Conservation (phyloP, 805 yeast genomes). For the Yarrowia keelungensis region DNA sequence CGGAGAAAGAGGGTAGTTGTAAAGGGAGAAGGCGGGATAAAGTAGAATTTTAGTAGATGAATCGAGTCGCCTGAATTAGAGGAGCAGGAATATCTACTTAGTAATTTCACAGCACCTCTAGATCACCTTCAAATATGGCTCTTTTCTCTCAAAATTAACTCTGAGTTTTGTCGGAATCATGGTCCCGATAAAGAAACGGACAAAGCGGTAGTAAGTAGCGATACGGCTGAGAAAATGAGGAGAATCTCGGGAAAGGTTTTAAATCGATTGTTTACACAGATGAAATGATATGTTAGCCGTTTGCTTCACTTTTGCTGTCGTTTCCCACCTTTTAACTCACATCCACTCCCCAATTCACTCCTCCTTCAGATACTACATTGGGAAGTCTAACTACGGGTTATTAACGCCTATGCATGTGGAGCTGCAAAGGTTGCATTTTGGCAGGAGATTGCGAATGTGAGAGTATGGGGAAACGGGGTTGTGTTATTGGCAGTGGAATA, state of each 20-base stretch:
- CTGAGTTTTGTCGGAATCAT: conserved; percentile 8
- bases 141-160: not conserved
- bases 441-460: conserved; percentile 14
- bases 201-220: conserved; percentile 4
- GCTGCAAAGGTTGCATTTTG: conserved; percentile 13
- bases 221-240: conserved; percentile 5
- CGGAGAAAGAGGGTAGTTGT: not conserved
- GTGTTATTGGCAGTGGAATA: too few relatives aligned
- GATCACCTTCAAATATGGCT: not conserved
- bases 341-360: not conserved
- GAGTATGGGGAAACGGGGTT: too few relatives aligned
- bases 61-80: too few relatives aligned
- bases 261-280: too few relatives aligned
- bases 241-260: not conserved
- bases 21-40: too few relatives aligned
- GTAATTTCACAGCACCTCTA: not conserved
- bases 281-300: too few relatives aligned
- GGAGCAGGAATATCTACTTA: not conserved
- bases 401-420: conserved; percentile 1
- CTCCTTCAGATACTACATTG: conserved; percentile 10
- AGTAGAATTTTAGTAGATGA: not conserved
- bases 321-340: not conserved
- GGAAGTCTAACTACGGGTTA: conserved; percentile 28
- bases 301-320: too few relatives aligned
- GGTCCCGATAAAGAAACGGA: conserved; percentile 3